Base-by-base conservation (phyloP, 768 basidiomycete genomes). In the Pulveroboletus sp. region DNA sequence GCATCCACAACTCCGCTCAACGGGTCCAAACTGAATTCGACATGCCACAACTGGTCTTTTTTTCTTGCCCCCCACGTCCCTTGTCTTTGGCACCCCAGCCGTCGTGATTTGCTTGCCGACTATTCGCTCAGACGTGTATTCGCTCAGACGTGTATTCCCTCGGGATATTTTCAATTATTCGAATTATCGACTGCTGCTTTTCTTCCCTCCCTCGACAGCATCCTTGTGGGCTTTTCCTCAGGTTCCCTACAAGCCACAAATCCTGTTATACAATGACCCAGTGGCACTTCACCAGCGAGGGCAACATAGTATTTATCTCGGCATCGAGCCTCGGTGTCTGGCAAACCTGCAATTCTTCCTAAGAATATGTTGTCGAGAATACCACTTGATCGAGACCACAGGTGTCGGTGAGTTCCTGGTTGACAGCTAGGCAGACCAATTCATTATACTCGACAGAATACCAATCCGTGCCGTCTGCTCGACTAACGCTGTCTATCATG, bases 1-100 rank as follows among this genome's bases (percentile, higher is more conserved):
- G 39, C 49, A 36, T 32, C 38, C 31, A 35, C 59, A 59, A 60
- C 58, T 60, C 58, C 55, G 59, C 58, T 21, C 21, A 4, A 21
- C 21, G 21, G 21, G 32, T 36, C 26, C 41, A 49, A 50, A 47
- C 31, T 53, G 47, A 50, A 46, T 39, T 42, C 45, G 45, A 43
- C 55, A 40, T 54, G 56, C 47, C 60, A 58, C 50, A 47, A 39
- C 21, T 18, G 2, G 31, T 28, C 1, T 21, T 27, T 0, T 39
- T 32, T 35, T 54, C 56, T 46, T 26, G 21, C 21, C 21, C 4
- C 48, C 44, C 43, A 48, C 11, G 32, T 10, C 21, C 50, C 21
- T 26, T 15, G 31, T 24, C 35, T 46, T 15, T 47, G 46, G 27
- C 9, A 11, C 26, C 21, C 21, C 21, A 21, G 21, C 21, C 21